These are phyloP conservation scores for Comarum palustre DNA, from an alignment of 306 rosid species.

Conservation along the genomic window DNA sequence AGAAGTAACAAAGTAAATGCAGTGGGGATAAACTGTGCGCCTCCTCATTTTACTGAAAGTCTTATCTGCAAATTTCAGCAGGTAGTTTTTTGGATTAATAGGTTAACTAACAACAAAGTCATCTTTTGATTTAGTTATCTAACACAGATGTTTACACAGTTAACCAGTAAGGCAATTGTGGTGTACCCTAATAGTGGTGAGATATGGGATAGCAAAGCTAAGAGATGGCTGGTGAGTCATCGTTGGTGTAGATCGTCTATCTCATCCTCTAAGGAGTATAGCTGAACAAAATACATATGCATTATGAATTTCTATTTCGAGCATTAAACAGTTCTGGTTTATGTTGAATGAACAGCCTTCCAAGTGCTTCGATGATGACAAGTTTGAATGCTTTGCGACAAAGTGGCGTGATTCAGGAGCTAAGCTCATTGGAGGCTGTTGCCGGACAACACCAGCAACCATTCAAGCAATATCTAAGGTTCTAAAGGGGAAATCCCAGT, in stretches of 20 bases:
- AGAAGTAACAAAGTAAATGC: constrained; percentile 59
- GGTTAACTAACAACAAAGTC: too few relatives aligned
- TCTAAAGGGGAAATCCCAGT: constrained; percentile 31
- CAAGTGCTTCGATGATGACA: constrained; percentile 53
- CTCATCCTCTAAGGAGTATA: neutral
- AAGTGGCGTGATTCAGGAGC: constrained; percentile 82
- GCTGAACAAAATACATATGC: neutral
- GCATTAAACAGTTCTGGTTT: constrained; percentile 5
- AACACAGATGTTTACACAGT: constrained; percentile 35
- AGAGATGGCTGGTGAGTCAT: constrained; percentile 76
- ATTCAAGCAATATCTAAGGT: constrained; percentile 52
- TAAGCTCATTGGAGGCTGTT: constrained; percentile 78
- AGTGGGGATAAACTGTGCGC: constrained; percentile 86
- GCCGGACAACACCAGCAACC: constrained; percentile 82
- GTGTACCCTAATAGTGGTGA: constrained; percentile 92
- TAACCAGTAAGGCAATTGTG: constrained; percentile 65
- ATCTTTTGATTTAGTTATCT: neutral
- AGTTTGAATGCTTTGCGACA: constrained; percentile 51
- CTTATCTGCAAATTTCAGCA: constrained; percentile 61
- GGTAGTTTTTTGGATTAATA: constrained; percentile 32
- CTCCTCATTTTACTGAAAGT: constrained; percentile 70
- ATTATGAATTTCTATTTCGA: neutral
- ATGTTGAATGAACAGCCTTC: constrained; percentile 63
- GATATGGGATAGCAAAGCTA: constrained; percentile 80
- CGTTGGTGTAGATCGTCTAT: neutral